These are phyloP conservation scores for Boechera stricta DNA, from an alignment of 345 rosid genomes.

Conservation along the genomic window DNA sequence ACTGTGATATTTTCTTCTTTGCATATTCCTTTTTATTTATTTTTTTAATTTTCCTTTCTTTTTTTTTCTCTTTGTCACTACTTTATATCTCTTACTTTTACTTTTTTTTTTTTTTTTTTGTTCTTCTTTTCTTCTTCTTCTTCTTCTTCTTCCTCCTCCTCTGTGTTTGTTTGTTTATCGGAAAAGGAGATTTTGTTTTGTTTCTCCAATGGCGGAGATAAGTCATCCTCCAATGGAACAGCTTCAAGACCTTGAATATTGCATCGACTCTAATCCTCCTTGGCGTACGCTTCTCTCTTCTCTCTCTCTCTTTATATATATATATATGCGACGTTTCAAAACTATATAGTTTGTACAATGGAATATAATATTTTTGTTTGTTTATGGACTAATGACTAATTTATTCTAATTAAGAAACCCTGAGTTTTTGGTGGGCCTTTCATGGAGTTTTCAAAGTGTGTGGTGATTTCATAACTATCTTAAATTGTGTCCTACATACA, in stretches of 20 bases:
- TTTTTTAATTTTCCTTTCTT: not conserved
- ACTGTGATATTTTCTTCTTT: slow-evolving; percentile 49
- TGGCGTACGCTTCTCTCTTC: slow-evolving; percentile 66
- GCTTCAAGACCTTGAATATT: slow-evolving; percentile 96
- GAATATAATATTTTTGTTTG: slow-evolving; percentile 13
- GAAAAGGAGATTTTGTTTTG: not conserved
- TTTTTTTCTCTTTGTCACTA: slow-evolving; percentile 42
- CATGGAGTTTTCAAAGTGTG: too few relatives aligned
- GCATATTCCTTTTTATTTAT: slow-evolving; percentile 44
- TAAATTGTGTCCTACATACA: too few relatives aligned
- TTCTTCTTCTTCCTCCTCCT: slow-evolving; percentile 30
- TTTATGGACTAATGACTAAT: slow-evolving; percentile 15
- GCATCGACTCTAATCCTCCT: slow-evolving; percentile 99
- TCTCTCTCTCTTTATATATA: slow-evolving; percentile 1
- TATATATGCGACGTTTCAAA: slow-evolving; percentile 2
- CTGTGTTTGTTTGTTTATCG: slow-evolving; percentile 19
- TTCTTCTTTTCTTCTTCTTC: slow-evolving; percentile 10
- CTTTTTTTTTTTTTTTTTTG: slow-evolving; percentile 40
- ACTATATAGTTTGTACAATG: not conserved
- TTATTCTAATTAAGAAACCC: not conserved
- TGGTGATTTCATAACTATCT: too few relatives aligned
- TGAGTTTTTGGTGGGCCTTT: not conserved
- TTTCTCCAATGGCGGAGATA: slow-evolving; percentile 59
- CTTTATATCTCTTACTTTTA: slow-evolving; percentile 61
- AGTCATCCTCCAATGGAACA: slow-evolving; percentile 90